A percentile compares a stretch with the other conserved stretches of the same genome.
Evolutionary conservation across 805 yeast genomes (phyloP).

Genomic region (Kuraishia piskuri): DNA sequence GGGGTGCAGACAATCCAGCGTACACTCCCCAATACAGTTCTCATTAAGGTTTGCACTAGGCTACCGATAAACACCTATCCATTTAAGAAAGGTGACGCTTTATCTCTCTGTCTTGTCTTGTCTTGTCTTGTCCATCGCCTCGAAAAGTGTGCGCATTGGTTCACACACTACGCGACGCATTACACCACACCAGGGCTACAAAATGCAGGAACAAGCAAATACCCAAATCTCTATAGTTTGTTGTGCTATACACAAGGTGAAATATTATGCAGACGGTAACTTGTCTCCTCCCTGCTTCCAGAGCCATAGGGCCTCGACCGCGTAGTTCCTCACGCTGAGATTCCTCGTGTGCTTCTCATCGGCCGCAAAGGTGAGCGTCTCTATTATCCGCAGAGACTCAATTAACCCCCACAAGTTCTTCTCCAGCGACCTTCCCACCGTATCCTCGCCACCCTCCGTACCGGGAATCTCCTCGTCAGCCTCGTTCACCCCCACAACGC

Average conservation of each 20-base stretch:
- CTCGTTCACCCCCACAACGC: conserved; percentile 13
- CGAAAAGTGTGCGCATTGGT: background rate
- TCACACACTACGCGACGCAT: no score
- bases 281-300: conserved; percentile 56
- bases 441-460: conserved; percentile 28
- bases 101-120: no score
- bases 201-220: background rate
- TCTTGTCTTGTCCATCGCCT: no score
- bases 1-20: no score
- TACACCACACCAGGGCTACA: no score
- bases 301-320: conserved; percentile 85
- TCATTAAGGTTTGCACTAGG: no score
- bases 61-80: no score
- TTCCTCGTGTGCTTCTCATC: conserved; percentile 57
- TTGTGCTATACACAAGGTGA: background rate
- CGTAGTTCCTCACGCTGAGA: conserved; percentile 71
- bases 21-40: no score
- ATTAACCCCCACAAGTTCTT: conserved; percentile 64
- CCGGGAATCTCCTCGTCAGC: conserved; percentile 15
- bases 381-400: conserved; percentile 51
- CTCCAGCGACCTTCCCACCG: background rate
- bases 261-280: background rate
- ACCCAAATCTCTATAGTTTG: background rate
- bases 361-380: conserved; percentile 57
- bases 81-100: no score